Base-by-base conservation (phyloP, 108 stramenopile genomes). In the Nitzschia palea region DNA sequence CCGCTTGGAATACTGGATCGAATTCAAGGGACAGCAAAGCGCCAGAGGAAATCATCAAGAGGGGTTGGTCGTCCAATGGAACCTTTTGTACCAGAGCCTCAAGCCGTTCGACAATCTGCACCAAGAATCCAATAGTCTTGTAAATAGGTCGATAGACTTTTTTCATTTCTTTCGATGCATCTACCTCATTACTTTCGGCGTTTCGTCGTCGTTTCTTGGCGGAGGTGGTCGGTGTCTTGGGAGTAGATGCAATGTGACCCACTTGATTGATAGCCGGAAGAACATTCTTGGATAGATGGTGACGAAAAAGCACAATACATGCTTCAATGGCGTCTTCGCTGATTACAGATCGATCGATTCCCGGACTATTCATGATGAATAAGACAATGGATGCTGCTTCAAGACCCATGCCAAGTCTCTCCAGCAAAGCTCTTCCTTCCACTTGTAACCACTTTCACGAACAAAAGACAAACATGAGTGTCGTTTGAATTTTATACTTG, bases 311-410 rank as follows among this genome's bases (percentile, higher is more conserved):
- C 20, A 77, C 67, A n/a, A 95, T 80, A 48, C 80, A 77, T 3
- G 85, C 78, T 54, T 93, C 92, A 27, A 97, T 79, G 50, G 88
- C 77, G 59, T 96, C 95, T 62, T 94, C 94, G 55, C 79, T 88
- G 55, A 95, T 68, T 52, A 86, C 89, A 27, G 86, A 65, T 26
- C 86, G 83, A 71, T 94, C 89, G 18, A 95, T 77, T 0, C 86
- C 91, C 9, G 74, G 77, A 67, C 74, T 81, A 22, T 88, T 72
- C 79, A 94, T 88, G 44, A 97, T 81, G 43, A 78, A 68, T 0
- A 97, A 79, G 15, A 93, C 63, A 12, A 92, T 81, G 47, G 55
- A 56, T 17, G 94, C 92, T 15, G 95, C 88, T 64, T 96, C 81
- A 2, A 97, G 67, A 2, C 82, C 86, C 44, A 51, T 57, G 32